Evolutionary conservation across 2,329 filamentous ascomycete genomes (phyloP), one percentile per base, ranked within the genome.

Genomic region (Claviceps sp.): DNA sequence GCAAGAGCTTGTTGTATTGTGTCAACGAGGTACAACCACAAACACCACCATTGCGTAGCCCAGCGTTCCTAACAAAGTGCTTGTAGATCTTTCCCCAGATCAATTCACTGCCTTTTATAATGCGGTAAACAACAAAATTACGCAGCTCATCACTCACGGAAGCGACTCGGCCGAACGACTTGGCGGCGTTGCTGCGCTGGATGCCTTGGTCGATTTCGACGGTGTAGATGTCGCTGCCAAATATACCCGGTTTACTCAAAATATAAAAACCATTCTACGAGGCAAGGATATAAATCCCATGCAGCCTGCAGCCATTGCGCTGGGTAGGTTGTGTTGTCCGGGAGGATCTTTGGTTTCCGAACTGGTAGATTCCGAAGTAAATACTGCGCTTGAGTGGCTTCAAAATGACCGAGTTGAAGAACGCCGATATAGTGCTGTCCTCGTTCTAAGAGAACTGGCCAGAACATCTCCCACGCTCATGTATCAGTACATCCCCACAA

Each of bases 321-420:
- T 98, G 30, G 93, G 93, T 46, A 87, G 90, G 64, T 78, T 98
- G 54, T 95, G 91, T 55, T 84, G 88, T 59, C 93, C 93, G 0
- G 93, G 93, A 56, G 93, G 93, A 54, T 90, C 93, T 36, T 76
- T 97, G 57, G 95, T 95, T 45, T 94, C 91, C 7, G 91, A 97
- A 67, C 75, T 98, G 51, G 93, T 98, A 53, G 93, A 98, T 64
- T 91, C 89, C 51, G 91, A 98, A 69, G 90, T 97, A 55, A 94
- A 96, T 67, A 93, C 89, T 18, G 90, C 94, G 2, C 76, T 98
- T 51, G 93, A 98, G 71, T 97, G 90, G 87, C 79, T 98, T 53
- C 91, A 97, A 65, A 90, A 90, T 48, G 94, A 97, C 65, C 81
- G 91, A 58, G 84, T 95, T 60, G 93, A 98, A 71, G 91, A 91